phyloP scores from a whole-genome alignment of 495 filamentous ascomycete species.

The Aspergillus carlsbadensis region DNA sequence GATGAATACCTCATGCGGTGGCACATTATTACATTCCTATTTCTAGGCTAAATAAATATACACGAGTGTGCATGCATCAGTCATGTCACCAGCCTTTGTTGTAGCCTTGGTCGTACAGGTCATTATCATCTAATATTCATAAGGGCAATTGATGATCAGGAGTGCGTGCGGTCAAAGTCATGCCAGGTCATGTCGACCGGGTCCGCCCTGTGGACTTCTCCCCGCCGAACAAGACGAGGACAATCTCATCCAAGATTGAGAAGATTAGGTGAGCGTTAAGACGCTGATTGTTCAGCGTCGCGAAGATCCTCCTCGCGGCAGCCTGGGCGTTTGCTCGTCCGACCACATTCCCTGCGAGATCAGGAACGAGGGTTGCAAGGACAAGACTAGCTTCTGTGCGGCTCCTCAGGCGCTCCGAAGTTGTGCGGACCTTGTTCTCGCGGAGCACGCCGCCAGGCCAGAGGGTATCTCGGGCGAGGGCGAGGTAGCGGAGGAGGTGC shows the following conservation, averaged over 20 bases:
- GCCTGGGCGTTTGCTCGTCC: slow-evolving; percentile 81
- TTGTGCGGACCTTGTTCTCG: slow-evolving; percentile 56
- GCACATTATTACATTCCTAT: too few species aligned
- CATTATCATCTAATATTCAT: not conserved
- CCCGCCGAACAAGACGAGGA: slow-evolving; percentile 68
- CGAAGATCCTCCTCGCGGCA: slow-evolving; percentile 76
- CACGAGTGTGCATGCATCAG: not conserved
- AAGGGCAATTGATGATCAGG: not conserved
- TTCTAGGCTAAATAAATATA: not conserved
- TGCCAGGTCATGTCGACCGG: not conserved
- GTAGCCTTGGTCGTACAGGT: not conserved
- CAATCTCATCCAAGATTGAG: slow-evolving; percentile 74
- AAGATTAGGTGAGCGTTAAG: slow-evolving; percentile 75
- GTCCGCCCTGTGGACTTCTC: slow-evolving; percentile 20
- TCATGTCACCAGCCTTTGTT: too few species aligned
- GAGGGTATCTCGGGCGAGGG: slow-evolving; percentile 66
- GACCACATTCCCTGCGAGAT: slow-evolving; percentile 78
- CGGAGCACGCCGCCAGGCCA: slow-evolving; percentile 72
- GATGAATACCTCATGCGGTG: too few species aligned
- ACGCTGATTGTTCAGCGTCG: slow-evolving; percentile 71
- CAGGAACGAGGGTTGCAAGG: slow-evolving; percentile 79
- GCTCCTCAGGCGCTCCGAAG: slow-evolving; percentile 67
- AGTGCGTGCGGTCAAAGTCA: too few species aligned
- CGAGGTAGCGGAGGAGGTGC: slow-evolving; percentile 70
- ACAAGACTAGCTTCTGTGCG: slow-evolving; percentile 71